Base-by-base conservation (phyloP, 768 basidiomycete genomes). In the Boletus edulis region DNA sequence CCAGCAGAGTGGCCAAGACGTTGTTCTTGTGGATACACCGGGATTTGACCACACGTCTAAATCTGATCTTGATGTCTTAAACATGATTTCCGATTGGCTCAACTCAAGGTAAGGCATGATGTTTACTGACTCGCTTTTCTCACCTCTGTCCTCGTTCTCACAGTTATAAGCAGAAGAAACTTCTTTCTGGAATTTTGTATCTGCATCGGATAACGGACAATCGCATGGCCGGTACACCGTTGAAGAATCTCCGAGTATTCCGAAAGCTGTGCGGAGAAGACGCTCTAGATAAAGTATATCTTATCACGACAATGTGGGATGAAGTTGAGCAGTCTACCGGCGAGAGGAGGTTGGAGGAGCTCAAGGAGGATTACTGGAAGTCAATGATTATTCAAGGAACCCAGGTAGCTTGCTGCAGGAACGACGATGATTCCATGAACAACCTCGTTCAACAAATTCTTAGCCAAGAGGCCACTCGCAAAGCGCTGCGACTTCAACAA, bases 251-350 rank as follows among this genome's bases (percentile, higher is more conserved):
- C 15, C 62, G 60, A 5, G 63, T 73, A 60, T 75, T 77, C 46
- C 46, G 40, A 39, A 46, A 61, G 38, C 20, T 70, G 4, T 71
- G 70, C 20, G 68, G 72, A 54, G 15, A 52, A 54, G 46, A 62
- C 56, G 46, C 74, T 57, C 47, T 72, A 18, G 55, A 57, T 1
- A 69, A 69, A 13, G 70, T 77, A 4, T 54, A 70, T 14, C 55
- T 78, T 6, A 27, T 6, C 6, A 27, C 27, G 27, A 27, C 27
- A 27, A 27, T 27, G 27, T 27, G 27, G 27, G 27, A 27, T 5
- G 27, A 27, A 27, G 27, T 27, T 6, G 27, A 27, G 6, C 27
- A 5, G 27, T 27, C 27, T 27, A 27, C 6, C 1, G 27, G 70
- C 5, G 32, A 56, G 20, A 40, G 40, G 41, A 64, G 63, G 50